phyloP scores from a whole-genome alignment of 257 asterid genomes.

The Anisodus tanguticus region DNA sequence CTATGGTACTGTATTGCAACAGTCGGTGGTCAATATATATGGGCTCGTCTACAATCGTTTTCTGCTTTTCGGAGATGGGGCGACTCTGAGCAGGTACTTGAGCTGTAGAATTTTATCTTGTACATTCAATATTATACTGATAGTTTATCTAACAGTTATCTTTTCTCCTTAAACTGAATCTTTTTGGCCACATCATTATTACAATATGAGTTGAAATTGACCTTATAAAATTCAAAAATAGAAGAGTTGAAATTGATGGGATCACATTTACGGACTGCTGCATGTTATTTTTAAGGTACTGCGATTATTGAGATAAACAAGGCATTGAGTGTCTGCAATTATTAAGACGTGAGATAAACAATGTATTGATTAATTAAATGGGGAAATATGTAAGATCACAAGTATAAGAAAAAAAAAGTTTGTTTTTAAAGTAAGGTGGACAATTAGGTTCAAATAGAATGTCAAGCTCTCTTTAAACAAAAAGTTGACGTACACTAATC shows the following conservation, averaged over 20 bases:
- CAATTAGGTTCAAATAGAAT: background rate
- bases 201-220: too few relatives aligned
- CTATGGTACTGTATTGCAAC: slow-evolving; percentile 89
- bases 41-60: slow-evolving; percentile 91
- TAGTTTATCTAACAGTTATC: slow-evolving; percentile 11
- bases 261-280: background rate
- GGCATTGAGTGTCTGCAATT: background rate
- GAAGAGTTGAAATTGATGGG: background rate
- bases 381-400: background rate
- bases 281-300: background rate
- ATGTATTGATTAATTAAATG: background rate
- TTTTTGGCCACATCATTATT: background rate
- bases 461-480: background rate
- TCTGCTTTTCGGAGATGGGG: slow-evolving; percentile 98
- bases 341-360: slow-evolving; percentile 11
- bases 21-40: slow-evolving; percentile 93
- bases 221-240: background rate
- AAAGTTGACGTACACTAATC: background rate
- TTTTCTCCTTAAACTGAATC: slow-evolving; percentile 7
- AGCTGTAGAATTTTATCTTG: background rate
- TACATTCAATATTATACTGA: background rate
- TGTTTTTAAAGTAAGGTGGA: background rate
- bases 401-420: slow-evolving; percentile 5
- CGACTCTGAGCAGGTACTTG: slow-evolving; percentile 83
- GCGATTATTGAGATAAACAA: background rate